Percentiles rank a stretch among this genome's conserved stretches.
Evolutionary conservation across 1,284 basidiomycete species (phyloP).

Genomic region (Ceratobasidium sp.): DNA sequence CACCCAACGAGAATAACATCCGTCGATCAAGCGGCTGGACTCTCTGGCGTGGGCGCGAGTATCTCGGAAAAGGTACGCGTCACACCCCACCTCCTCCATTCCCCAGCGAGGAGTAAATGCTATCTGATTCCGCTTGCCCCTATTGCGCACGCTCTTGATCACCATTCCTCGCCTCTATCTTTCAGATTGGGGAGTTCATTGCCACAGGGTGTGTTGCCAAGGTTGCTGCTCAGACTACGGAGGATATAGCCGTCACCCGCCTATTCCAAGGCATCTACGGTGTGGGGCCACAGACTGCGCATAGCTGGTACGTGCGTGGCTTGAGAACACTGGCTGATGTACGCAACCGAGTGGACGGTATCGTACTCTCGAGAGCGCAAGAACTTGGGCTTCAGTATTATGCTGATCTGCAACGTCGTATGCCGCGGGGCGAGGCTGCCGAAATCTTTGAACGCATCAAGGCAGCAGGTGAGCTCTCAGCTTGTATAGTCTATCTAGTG

Average conservation of each 20-base stretch:
- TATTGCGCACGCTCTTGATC: slow-evolving; percentile 35
- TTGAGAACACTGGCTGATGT: slow-evolving; percentile 83
- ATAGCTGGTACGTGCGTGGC: slow-evolving; percentile 78
- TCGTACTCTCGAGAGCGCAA: slow-evolving; percentile 72
- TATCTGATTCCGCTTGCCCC: slow-evolving; percentile 29
- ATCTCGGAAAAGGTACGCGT: slow-evolving; percentile 76
- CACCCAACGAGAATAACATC: slow-evolving; percentile 71
- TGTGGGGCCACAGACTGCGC: slow-evolving; percentile 74
- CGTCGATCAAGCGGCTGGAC: slow-evolving; percentile 68
- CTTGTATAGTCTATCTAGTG: slow-evolving; percentile 11
- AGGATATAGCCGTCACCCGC: slow-evolving; percentile 63
- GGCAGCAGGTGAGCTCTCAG: slow-evolving; percentile 63
- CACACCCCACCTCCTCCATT: not conserved
- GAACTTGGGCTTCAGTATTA: slow-evolving; percentile 81
- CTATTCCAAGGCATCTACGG: slow-evolving; percentile 85
- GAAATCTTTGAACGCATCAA: slow-evolving; percentile 78
- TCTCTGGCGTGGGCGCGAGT: slow-evolving; percentile 76
- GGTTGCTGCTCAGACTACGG: slow-evolving; percentile 68
- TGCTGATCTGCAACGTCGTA: slow-evolving; percentile 81
- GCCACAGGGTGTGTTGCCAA: slow-evolving; percentile 72
- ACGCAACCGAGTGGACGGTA: slow-evolving; percentile 63
- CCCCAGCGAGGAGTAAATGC: slow-evolving; percentile 21
- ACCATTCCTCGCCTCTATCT: slow-evolving; percentile 8
- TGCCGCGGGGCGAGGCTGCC: slow-evolving; percentile 82
- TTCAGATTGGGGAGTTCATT: slow-evolving; percentile 80